Evolutionary conservation across 129 eudicot genomes (phyloP).

Genomic region (Ambrosia artemisiifolia): DNA sequence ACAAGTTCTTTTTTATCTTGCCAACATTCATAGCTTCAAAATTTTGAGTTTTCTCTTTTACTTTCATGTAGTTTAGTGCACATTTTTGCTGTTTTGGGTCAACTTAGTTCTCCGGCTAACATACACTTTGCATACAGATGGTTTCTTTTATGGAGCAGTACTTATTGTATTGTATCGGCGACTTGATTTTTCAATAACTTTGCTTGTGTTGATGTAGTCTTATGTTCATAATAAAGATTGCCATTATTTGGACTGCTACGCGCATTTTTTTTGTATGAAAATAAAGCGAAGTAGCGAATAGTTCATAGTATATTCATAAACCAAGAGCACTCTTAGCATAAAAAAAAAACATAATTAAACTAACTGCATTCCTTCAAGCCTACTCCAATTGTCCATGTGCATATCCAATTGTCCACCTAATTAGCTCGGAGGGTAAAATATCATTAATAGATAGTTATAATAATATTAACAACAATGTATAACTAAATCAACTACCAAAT

Average conservation of each 20-base stretch:
- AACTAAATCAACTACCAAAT: not conserved
- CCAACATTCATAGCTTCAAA: not conserved
- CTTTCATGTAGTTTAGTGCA: conserved; percentile 14
- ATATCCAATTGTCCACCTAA: too few species aligned
- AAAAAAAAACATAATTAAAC: too few species aligned
- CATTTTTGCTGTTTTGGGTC: conserved; percentile 16
- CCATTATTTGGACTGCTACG: not conserved
- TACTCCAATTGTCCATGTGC: too few species aligned
- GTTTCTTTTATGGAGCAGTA: not conserved
- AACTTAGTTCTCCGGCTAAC: conserved; percentile 17
- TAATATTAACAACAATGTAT: not conserved
- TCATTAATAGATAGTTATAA: not conserved
- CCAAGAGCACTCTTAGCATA: too few species aligned
- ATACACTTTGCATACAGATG: not conserved
- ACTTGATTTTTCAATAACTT: not conserved
- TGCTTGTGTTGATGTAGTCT: conserved; percentile 1
- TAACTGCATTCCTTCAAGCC: too few species aligned
- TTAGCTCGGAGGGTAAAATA: not conserved
- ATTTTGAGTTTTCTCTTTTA: conserved; percentile 4
- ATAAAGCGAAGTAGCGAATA: not conserved
- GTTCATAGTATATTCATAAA: not conserved
- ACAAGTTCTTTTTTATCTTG: conserved; percentile 19
- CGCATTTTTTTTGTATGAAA: not conserved
- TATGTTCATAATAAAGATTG: conserved; percentile 12
- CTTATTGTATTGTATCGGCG: too few species aligned